Base-by-base conservation (phyloP, 805 yeast genomes). In the Saturnispora zaruensis region DNA sequence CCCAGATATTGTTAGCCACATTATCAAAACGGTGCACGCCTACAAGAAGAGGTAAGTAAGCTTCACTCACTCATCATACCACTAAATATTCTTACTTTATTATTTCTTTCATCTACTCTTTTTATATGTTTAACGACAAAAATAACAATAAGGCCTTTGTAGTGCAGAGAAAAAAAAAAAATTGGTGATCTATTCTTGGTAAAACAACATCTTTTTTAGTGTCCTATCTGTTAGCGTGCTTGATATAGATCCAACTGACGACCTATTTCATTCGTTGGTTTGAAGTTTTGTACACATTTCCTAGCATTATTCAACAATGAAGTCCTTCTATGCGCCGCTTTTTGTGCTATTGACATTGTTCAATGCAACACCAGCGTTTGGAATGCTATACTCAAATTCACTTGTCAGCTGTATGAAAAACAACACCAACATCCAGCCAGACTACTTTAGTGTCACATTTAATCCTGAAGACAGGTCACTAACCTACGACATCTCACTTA, bases 351-450 rank as follows among this genome's bases (percentile, higher is more conserved):
- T 43, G 24, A 21, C 36, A 6, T 14, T 43, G 21, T 43, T 43
- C 11, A 41, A n/a, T 13, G 64, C 60, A 4, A 64, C 60, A 4
- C n/a, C 36, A 20, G 59, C 50, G 6, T 46, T 62, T 49, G 71
- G 77, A 51, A 58, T 63, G 30, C 63, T 81, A 20, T 61, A 62
- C 20, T 96, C 96, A 7, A 71, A 84, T 14, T 86, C 96, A 3
- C 73, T 90, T 55, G 96, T 89, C 44, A 79, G 95, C 8, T 90
- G 97, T 69, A 83, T 83, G 86, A 85, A 81, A 52, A 71, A 78
- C 62, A 70, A 78, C 61, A 82, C 91, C 3, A 80, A 78, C 57
- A 68, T 90, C 51, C 74, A 86, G 3, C 91, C 96, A 3, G 70
- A 81, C 18, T 76, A 76, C 56, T 87, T 90, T 62, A 77, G 83